Base-by-base conservation (phyloP, 305 asterid species). In the Fraxinus albicans region DNA sequence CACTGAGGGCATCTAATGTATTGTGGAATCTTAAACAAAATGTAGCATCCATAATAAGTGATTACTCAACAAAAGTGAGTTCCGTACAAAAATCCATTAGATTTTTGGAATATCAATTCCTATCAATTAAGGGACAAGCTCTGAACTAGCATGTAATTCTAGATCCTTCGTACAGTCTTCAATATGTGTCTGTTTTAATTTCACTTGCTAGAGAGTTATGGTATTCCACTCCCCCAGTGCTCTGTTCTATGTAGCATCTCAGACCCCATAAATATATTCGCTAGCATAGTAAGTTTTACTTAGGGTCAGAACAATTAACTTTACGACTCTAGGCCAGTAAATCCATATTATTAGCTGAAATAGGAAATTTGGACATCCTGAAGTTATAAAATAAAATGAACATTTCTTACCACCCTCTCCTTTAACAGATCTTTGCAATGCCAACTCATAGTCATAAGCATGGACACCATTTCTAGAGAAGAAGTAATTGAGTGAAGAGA, bases 401-500 rank as follows among this genome's bases (percentile, higher is more conserved):
- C 83, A 58, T 17, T 60, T 58, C 89, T 85, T 87, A 92, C 99
- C 95, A 86, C 87, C 88, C 83, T 89, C 94, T 85, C 88, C 89
- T 89, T 91, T 93, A 77, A 85, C 80, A 84, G 35, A 86, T 81
- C 88, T 84, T 79, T 93, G 99, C 72, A 96, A 77, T 80, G 91
- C 88, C 67, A 95, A 90, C 89, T 93, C 94, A 88, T 87, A 96
- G 85, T 95, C 95, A 82, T 77, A 83, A 47, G 88, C 91, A 85
- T 93, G 97, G 85, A 82, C 31, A 73, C 98, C 96, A 83, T 93
- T 86, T 85, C 83, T 93, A 82, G 95, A 91, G 86, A 96, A 93
- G 90, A 96, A 92, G 91, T 90, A 93, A 89, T 34, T 89, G 85
- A 96, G 92, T 25, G 99, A 89, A 86, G 96, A 91, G 87, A 94